A percentile compares a stretch with the other conserved stretches of the same genome.
These are phyloP conservation scores for Camellia sinensis DNA, from an alignment of 148 eudicot genomes.

Conservation along the genomic window DNA sequence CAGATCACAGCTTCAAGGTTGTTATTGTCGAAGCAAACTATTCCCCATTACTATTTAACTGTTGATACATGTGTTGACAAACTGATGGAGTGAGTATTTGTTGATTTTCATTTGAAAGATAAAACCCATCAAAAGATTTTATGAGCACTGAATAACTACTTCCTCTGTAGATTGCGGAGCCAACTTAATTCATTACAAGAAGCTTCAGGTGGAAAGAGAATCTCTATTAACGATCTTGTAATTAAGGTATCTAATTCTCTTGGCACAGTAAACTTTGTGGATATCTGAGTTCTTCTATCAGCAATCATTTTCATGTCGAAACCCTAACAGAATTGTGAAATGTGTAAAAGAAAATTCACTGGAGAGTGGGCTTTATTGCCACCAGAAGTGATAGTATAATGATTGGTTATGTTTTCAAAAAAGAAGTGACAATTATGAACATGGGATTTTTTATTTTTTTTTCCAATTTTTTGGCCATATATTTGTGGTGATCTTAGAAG, in stretches of 20 bases:
- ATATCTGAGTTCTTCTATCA: neutral
- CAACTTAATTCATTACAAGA: slow-evolving; percentile 79
- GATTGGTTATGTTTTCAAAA: neutral
- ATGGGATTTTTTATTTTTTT: neutral
- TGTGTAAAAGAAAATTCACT: neutral
- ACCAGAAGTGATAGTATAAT: neutral
- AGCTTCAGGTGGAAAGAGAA: slow-evolving; percentile 91
- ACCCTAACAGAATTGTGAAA: slow-evolving; percentile 5
- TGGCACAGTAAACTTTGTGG: slow-evolving; percentile 1
- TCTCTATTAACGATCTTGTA: slow-evolving; percentile 92
- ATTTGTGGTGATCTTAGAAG: neutral
- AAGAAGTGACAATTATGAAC: neutral
- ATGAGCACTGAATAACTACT: slow-evolving; percentile 16
- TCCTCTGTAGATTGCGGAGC: slow-evolving; percentile 56
- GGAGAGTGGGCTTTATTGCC: neutral
- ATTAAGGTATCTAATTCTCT: slow-evolving; percentile 59
- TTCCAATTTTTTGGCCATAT: neutral
- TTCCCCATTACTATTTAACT: slow-evolving; percentile 82
- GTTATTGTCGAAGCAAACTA: slow-evolving; percentile 79
- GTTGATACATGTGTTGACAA: slow-evolving; percentile 87
- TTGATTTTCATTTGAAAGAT: slow-evolving; percentile 4
- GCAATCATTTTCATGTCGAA: neutral
- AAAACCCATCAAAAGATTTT: neutral
- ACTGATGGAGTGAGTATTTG: slow-evolving; percentile 76
- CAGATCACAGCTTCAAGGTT: slow-evolving; percentile 89